Conservation (phyloP, 768 basidiomycete genomes). For the Termitomyces sp. region DNA sequence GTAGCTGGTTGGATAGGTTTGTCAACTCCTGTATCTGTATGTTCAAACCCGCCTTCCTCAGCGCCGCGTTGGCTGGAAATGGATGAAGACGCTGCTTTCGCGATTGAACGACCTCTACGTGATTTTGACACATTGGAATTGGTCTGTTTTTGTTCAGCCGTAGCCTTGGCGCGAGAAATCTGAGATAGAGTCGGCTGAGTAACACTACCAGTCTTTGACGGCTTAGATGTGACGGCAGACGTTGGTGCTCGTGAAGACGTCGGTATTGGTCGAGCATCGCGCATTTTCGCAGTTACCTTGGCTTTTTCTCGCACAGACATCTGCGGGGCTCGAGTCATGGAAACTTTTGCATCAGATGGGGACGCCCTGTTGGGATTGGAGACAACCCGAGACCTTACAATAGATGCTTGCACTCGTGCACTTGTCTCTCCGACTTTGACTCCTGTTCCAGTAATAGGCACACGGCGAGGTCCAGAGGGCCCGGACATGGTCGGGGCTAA, state of each 20-base stretch:
- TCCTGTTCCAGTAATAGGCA: conserved; percentile 4
- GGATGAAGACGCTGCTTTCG: neutral
- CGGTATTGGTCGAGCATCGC: neutral
- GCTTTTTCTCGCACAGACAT: conserved; percentile 1
- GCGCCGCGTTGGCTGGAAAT: neutral
- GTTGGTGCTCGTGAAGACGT: neutral
- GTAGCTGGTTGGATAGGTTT: conserved; percentile 24
- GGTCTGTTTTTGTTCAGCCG: conserved; percentile 8
- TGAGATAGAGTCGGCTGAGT: conserved; percentile 24
- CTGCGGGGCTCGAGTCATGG: neutral
- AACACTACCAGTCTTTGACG: conserved; percentile 10
- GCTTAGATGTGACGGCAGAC: conserved; percentile 2
- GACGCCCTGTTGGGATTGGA: neutral
- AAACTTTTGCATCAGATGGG: neutral
- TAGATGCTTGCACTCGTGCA: neutral
- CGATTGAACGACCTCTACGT: conserved; percentile 6
- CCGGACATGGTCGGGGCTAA: neutral
- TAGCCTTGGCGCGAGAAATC: conserved; percentile 19
- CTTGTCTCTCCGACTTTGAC: neutral
- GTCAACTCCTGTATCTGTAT: neutral
- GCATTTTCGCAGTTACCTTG: conserved; percentile 1
- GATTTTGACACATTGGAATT: conserved; percentile 6
- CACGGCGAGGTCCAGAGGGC: conserved; percentile 11
- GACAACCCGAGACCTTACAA: conserved; percentile 4
- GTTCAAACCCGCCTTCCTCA: conserved; percentile 1